Conservation (phyloP, 192 early-diverging fungal genomes). For the Coemansia sp. region DNA sequence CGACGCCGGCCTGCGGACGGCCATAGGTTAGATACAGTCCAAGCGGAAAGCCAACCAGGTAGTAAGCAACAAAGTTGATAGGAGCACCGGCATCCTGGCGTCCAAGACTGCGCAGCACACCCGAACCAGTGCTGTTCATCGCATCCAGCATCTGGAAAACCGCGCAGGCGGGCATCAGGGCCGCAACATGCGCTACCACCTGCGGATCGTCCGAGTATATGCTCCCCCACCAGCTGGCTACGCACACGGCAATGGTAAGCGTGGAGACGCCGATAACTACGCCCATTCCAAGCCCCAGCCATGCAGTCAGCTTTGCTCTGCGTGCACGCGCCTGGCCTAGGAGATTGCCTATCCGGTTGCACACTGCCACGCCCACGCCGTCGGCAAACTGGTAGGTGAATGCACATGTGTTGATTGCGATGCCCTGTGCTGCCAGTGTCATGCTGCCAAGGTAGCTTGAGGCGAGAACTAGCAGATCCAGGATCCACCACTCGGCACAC, state of each 20-base stretch:
- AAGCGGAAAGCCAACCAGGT: too few species aligned
- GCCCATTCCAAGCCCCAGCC: conserved; percentile 28
- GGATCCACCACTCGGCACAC: conserved; percentile 67
- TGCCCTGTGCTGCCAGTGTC: conserved; percentile 60
- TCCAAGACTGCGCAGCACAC: too few species aligned
- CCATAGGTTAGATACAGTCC: too few species aligned
- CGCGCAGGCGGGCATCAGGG: too few species aligned
- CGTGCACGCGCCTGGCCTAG: conserved; percentile 20
- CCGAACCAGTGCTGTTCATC: too few species aligned
- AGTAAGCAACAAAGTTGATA: too few species aligned
- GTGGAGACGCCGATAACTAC: conserved; percentile 16
- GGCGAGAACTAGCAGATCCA: conserved; percentile 49
- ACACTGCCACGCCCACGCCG: conserved; percentile 58
- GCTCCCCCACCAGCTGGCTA: conserved; percentile 42
- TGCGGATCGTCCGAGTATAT: too few species aligned
- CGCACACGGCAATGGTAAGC: conserved; percentile 51
- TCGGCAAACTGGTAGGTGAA: conserved; percentile 57
- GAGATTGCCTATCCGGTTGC: conserved; percentile 46
- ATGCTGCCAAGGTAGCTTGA: conserved; percentile 61
- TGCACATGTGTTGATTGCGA: conserved; percentile 57
- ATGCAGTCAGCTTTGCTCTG: conserved; percentile 34
- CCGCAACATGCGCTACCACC: too few species aligned
- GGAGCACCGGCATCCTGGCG: too few species aligned
- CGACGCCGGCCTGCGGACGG: too few species aligned
- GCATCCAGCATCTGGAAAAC: too few species aligned